Evolutionary conservation across 805 yeast species (phyloP), one percentile per base, ranked within the genome.

Genomic region (Ogataea zsoltii): DNA sequence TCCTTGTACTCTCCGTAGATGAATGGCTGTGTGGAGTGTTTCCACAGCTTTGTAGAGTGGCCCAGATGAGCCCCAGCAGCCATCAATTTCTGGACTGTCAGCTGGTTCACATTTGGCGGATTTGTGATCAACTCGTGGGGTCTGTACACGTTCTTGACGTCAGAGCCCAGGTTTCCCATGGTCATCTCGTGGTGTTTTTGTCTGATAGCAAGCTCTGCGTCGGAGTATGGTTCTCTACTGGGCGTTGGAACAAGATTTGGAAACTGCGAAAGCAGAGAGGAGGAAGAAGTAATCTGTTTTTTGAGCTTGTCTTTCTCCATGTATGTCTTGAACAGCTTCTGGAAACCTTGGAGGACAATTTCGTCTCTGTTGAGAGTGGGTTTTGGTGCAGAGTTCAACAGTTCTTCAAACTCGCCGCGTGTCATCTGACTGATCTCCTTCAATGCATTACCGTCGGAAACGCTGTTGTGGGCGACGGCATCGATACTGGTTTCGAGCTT

Each of bases 41-140:
- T 81, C 80, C 83, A 85, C 50, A 84, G 71, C 3, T 85, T 72
- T 29, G 80, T 84, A n/a, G 96, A 77, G 57, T 92, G 97, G 23
- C 99, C 99, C 55, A 94, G 71, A 66, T 94, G 99, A 37, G 92
- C 92, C 42, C 97, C 97, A 0, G 97, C 88, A 3, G 97, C 92
- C 66, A 92, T 65, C 42, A 94, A 74, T 46, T 81, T 81, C 25
- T 88, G 71, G 30, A 90, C 71, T 2, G 92, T 75, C 11, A 88
- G 62, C 45, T 86, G 79, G 17, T 75, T 66, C 17, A 80, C 70
- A 12, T 71, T 56, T 29, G 77, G 70, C 14, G 96, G 96, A 18
- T 72, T 67, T 36, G 72, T 70, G 25, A 83, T 71, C 49, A 86
- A 86, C 49, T 76, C 72, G 59, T 83, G 82, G 14, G 96, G 96